Evolutionary conservation across 768 basidiomycete species (phyloP).

Genomic region (Brasilioporus rufonigricans): DNA sequence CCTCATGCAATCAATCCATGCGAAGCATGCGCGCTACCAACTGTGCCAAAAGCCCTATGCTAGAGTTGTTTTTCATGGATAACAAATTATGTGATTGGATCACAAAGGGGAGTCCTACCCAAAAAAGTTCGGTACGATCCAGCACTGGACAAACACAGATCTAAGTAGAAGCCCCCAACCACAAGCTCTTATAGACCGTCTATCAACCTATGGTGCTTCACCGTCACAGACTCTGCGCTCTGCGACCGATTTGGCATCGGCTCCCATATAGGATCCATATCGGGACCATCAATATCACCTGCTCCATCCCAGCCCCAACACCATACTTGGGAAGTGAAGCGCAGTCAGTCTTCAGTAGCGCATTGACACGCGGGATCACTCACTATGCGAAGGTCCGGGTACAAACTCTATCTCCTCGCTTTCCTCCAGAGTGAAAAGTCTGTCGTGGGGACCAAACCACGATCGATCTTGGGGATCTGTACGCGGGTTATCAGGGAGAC

Average conservation of each 20-base stretch:
- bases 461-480: constrained; percentile 97
- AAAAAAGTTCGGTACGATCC: too few relatives aligned
- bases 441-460: constrained; percentile 98
- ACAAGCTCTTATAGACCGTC: constrained; percentile 20
- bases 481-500: constrained; percentile 91
- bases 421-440: constrained; percentile 90
- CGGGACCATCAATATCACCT: constrained; percentile 95
- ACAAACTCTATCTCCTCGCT: constrained; percentile 70
- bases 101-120: neutral
- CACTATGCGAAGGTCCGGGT: constrained; percentile 84
- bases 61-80: neutral
- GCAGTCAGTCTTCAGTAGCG: neutral
- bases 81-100: neutral
- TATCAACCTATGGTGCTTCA: constrained; percentile 63
- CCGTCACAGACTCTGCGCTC: constrained; percentile 53
- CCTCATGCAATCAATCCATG: constrained; percentile 48
- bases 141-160: constrained; percentile 8
- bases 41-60: constrained; percentile 26
- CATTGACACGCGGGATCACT: neutral
- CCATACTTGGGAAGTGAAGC: constrained; percentile 64
- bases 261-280: constrained; percentile 99
- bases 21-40: constrained; percentile 63
- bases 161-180: constrained; percentile 8
- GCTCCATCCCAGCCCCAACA: constrained; percentile 99
- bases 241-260: constrained; percentile 66